Evolutionary conservation across 1,139 yeast genomes (phyloP), one percentile per base, ranked within the genome.

Genomic region (Yamadazyma friedrichii): DNA sequence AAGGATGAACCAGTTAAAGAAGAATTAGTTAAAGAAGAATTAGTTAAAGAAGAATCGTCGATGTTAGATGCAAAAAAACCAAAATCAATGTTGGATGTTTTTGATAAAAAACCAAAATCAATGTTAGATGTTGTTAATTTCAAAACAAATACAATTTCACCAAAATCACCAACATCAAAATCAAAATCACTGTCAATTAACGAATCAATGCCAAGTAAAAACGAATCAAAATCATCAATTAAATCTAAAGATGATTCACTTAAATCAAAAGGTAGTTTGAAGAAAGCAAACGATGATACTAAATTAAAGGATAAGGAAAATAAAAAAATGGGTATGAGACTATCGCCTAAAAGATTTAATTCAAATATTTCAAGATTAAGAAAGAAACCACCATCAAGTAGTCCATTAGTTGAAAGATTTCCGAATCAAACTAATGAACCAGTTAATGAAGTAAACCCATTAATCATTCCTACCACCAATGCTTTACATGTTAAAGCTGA

Each of bases 1-100:
- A 4, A 13, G 6, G 15, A 15, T n/a, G 32, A 30, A 15, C 9
- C 34, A 11, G 9, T 9, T 20, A 6, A 27, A 34, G 34, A 40
- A 37, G 24, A 20, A 6, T n/a, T n/a, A n/a, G 24, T 20, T 20
- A 20, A 20, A 20, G 8, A 20, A n/a, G n/a, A n/a, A n/a, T 15
- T 28, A 22, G 13, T 16, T 4, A 35, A n/a, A 10, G 29, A 20
- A 20, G 24, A 20, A 20, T 20, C 24, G 5, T 20, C 24, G 8
- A 20, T 6, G 8, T 20, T 20, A 20, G 24, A 20, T 20, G 24
- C 24, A 20, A 20, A 20, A 31, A 41, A 33, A 24, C 38, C 40
- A 9, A 45, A 43, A 17, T 45, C 56, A 2, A 49, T 54, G 55
- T 48, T 54, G 34, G 59, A 53, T 39, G 51, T 52, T 13, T 48